A percentile compares a stretch with the other conserved stretches of the same genome.
Conservation (phyloP, 257 asterid species). For the Coffea canephora region DNA sequence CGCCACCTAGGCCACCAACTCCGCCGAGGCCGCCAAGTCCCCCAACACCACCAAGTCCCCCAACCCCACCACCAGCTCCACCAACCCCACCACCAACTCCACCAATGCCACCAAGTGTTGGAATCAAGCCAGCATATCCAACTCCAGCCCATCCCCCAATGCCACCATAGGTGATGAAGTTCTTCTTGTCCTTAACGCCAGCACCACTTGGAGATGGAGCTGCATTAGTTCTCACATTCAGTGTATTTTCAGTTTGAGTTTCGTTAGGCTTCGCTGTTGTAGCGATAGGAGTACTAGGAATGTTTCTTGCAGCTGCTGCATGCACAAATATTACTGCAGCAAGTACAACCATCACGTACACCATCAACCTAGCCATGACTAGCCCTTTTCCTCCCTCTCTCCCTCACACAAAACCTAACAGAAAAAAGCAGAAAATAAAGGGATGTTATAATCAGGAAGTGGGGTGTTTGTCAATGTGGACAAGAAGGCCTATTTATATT, state of each 20-base stretch:
- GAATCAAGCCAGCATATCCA: conserved; percentile 52
- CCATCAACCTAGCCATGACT: conserved; percentile 36
- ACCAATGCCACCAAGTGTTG: conserved; percentile 33
- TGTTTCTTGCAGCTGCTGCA: conserved; percentile 54
- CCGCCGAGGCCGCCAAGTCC: conserved; percentile 32
- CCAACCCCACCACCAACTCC: conserved; percentile 38
- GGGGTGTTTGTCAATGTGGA: conserved; percentile 16
- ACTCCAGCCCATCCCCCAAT: conserved; percentile 48
- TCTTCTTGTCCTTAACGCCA: conserved; percentile 50
- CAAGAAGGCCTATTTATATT: conserved; percentile 37
- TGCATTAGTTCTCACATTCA: conserved; percentile 22
- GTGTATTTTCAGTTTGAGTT: conserved; percentile 13
- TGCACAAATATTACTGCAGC: conserved; percentile 35
- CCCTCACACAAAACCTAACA: neutral
- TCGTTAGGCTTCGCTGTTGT: conserved; percentile 19
- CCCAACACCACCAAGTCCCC: conserved; percentile 37
- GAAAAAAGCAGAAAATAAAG: neutral
- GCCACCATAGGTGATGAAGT: conserved; percentile 58
- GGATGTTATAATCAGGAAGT: conserved; percentile 15
- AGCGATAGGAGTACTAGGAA: conserved; percentile 28
- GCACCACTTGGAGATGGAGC: conserved; percentile 24
- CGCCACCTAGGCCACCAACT: neutral
- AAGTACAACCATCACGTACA: conserved; percentile 36
- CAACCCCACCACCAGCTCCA: conserved; percentile 28
- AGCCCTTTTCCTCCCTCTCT: conserved; percentile 15